A percentile compares a stretch with the other conserved stretches of the same genome.
Evolutionary conservation across 345 rosid species (phyloP).

Genomic region (Linum tenue): DNA sequence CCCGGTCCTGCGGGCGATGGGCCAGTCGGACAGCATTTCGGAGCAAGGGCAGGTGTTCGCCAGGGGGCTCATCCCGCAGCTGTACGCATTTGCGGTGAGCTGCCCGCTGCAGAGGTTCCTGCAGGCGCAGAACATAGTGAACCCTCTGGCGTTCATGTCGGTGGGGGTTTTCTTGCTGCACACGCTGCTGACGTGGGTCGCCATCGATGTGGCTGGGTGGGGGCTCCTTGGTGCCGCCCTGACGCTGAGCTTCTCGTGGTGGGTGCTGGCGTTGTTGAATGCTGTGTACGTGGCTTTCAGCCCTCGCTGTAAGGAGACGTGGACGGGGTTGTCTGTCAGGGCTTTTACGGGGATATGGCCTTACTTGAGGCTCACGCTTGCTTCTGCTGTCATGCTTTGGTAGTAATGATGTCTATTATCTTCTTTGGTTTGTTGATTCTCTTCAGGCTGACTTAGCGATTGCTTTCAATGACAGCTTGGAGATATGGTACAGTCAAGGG

Average conservation of each 20-base stretch:
- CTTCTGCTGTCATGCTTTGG: slow-evolving; percentile 93
- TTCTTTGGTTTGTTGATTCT: no score
- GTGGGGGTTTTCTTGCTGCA: slow-evolving; percentile 66
- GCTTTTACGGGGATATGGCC: slow-evolving; percentile 87
- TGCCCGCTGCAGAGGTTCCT: slow-evolving; percentile 89
- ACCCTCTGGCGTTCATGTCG: slow-evolving; percentile 78
- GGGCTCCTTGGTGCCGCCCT: slow-evolving; percentile 82
- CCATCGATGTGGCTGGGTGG: slow-evolving; percentile 31
- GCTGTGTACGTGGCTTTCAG: slow-evolving; percentile 54
- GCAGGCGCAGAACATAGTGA: slow-evolving; percentile 92
- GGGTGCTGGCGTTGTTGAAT: slow-evolving; percentile 46
- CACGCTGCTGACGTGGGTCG: slow-evolving; percentile 56
- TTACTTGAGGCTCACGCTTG: slow-evolving; percentile 73
- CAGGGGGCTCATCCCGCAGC: slow-evolving; percentile 63
- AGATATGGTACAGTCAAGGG: slow-evolving; percentile 96
- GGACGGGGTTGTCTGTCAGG: slow-evolving; percentile 61
- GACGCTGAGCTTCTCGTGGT: slow-evolving; percentile 67
- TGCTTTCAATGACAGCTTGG: slow-evolving; percentile 45
- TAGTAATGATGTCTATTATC: no score
- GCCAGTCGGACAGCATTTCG: slow-evolving; percentile 55
- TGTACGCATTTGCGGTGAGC: slow-evolving; percentile 67
- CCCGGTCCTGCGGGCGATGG: slow-evolving; percentile 40
- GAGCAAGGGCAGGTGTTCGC: slow-evolving; percentile 65
- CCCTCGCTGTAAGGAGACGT: slow-evolving; percentile 65
- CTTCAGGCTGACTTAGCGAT: neutral